Evolutionary conservation across 352 stramenopile genomes (phyloP).

Genomic region (Globisporangium splendens): DNA sequence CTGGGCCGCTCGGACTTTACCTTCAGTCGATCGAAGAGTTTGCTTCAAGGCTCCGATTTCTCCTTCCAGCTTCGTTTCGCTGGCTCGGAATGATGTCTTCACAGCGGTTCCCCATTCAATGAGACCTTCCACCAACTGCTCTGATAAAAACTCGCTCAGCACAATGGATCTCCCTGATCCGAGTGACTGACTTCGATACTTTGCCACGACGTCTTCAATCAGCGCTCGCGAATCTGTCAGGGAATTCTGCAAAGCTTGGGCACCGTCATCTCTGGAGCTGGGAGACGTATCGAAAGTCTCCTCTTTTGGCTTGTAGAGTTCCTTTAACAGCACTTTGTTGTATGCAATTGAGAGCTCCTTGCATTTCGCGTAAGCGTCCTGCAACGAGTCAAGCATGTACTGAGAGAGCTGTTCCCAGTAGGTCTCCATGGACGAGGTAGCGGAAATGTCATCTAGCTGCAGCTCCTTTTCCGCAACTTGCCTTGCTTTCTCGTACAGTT

Average conservation of each 20-base stretch:
- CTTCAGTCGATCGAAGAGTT: slow-evolving; percentile 42
- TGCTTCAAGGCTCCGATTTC: slow-evolving; percentile 44
- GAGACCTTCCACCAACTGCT: slow-evolving; percentile 49
- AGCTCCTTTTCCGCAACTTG: slow-evolving; percentile 33
- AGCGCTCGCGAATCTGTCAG: slow-evolving; percentile 27
- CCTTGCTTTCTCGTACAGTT: slow-evolving; percentile 31
- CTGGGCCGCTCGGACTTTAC: slow-evolving; percentile 49
- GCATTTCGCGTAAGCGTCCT: slow-evolving; percentile 29
- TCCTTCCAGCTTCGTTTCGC: slow-evolving; percentile 31
- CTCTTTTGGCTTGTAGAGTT: slow-evolving; percentile 25
- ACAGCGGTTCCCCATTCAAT: slow-evolving; percentile 52
- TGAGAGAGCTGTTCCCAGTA: slow-evolving; percentile 50
- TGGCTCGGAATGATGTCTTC: slow-evolving; percentile 44
- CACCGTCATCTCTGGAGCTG: slow-evolving; percentile 22
- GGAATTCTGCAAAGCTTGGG: slow-evolving; percentile 31
- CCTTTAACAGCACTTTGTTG: slow-evolving; percentile 45
- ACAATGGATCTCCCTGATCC: slow-evolving; percentile 29
- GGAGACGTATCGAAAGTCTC: slow-evolving; percentile 11
- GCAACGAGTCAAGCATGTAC: slow-evolving; percentile 37
- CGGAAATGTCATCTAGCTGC: slow-evolving; percentile 31
- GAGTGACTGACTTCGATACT: slow-evolving; percentile 37
- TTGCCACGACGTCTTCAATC: slow-evolving; percentile 35
- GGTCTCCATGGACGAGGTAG: slow-evolving; percentile 30
- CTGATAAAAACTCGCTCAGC: slow-evolving; percentile 40
- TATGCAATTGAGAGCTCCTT: slow-evolving; percentile 33